A percentile compares a stretch with the other conserved stretches of the same genome.
Evolutionary conservation across 257 asterid species (phyloP).

Genomic region (Verbascum thapsus): DNA sequence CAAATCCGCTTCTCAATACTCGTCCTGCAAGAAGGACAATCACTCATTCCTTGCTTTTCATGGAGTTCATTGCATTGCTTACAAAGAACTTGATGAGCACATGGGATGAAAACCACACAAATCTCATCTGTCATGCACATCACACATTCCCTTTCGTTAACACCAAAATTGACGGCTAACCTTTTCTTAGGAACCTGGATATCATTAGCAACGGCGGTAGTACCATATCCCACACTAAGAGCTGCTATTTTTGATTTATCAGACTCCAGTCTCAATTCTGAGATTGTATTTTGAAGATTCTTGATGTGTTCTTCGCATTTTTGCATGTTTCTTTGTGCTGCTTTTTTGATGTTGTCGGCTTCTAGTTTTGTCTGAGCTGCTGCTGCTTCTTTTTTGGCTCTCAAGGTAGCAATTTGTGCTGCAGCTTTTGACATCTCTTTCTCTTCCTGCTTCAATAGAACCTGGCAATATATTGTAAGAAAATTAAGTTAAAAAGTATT

Average conservation of each 20-base stretch:
- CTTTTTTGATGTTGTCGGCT: conserved; percentile 46
- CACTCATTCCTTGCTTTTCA: conserved; percentile 64
- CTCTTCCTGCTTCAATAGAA: conserved; percentile 57
- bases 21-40: conserved; percentile 85
- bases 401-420: conserved; percentile 31
- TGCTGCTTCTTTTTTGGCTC: conserved; percentile 42
- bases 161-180: conserved; percentile 42
- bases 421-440: conserved; percentile 41
- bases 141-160: conserved; percentile 72
- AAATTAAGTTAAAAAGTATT: background rate
- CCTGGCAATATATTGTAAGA: no score
- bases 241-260: conserved; percentile 57
- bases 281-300: conserved; percentile 45
- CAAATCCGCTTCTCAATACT: conserved; percentile 50
- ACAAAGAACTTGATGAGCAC: conserved; percentile 86
- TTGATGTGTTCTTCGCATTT: conserved; percentile 41
- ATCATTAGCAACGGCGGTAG: conserved; percentile 22
- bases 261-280: conserved; percentile 46
- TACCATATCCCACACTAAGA: conserved; percentile 47
- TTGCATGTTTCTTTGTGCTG: conserved; percentile 39
- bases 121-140: conserved; percentile 79
- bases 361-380: conserved; percentile 39
- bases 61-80: conserved; percentile 54
- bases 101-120: conserved; percentile 75
- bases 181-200: conserved; percentile 43